Evolutionary conservation across 768 basidiomycete species (phyloP), one percentile per base, ranked within the genome.

Genomic region (Kwoniella sp.): DNA sequence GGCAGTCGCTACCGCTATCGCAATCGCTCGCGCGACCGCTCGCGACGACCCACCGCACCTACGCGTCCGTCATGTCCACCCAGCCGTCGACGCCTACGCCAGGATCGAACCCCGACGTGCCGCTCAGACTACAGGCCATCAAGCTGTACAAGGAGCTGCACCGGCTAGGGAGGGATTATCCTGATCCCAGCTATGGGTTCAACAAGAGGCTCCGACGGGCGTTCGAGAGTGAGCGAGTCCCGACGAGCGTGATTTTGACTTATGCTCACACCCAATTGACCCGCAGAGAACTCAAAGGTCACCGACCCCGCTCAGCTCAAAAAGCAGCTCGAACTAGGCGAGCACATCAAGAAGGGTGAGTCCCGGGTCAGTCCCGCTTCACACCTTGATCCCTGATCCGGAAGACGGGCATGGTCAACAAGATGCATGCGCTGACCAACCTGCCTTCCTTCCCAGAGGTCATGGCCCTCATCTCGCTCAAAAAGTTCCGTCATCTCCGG

Each of bases 311-410:
- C 56, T 27, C 42, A 39, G 15, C 54, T 74, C 26, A 62, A 64
- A 36, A 65, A 72, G 43, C 65, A 71, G 39, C 52, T 74, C 2
- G 73, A 67, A 14, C 53, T 72, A 6, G 73, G 60, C 12, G 73
- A 74, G 56, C 73, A 74, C 48, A 64, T 74, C 41, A 74, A 72
- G 62, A 74, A 72, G 51, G 73, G 73, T 65, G 23, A 57, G 65
- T 53, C 20, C 40, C 40, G n/a, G n/a, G n/a, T 34, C 26, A 46
- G 12, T 26, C 15, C 25, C n/a, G 4, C 19, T 46, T 25, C 39
- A 4, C 27, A 1, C 6, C 2, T 29, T 25, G 23, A 11, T 41
- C 38, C 42, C 29, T 11, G 7, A 9, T 17, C 9, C 6, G 43
- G 7, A 32, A n/a, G n/a, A n/a, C n/a, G n/a, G n/a, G n/a, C n/a